These are phyloP conservation scores for Chimonanthus salicifolius DNA, from an alignment of 164 flowering plant species.

Conservation along the genomic window DNA sequence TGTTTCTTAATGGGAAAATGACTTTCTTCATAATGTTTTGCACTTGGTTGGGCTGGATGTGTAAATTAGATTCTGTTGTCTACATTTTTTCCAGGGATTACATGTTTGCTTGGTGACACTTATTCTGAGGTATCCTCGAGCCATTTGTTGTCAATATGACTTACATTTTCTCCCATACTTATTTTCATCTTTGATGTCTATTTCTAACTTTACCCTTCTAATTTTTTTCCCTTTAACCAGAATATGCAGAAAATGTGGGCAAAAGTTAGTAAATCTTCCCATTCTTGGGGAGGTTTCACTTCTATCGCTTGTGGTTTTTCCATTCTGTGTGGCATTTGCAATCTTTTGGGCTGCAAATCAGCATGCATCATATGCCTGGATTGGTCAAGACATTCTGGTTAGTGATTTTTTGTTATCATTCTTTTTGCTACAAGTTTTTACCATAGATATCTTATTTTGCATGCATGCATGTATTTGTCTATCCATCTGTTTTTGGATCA, in stretches of 20 bases:
- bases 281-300: constrained; percentile 55
- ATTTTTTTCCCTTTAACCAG: constrained; percentile 28
- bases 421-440: too few relatives aligned
- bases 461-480: not conserved
- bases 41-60: not conserved
- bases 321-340: constrained; percentile 58
- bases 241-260: constrained; percentile 34
- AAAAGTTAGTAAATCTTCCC: constrained; percentile 50
- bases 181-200: not conserved
- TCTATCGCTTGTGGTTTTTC: constrained; percentile 43
- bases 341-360: constrained; percentile 65
- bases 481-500: too few relatives aligned
- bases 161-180: not conserved
- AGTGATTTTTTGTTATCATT: constrained; percentile 18
- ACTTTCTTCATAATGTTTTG: not conserved
- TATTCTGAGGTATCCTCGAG: constrained; percentile 49
- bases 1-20: not conserved
- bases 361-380: constrained; percentile 75
- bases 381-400: constrained; percentile 96
- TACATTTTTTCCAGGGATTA: constrained; percentile 36
- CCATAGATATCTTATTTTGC: not conserved
- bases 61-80: not conserved
- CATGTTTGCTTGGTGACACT: constrained; percentile 49
- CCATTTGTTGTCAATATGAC: not conserved
- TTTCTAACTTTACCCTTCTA: not conserved